Evolutionary conservation across 2,329 filamentous ascomycete species (phyloP).

Genomic region (Cylindrodendrum hubeiense): DNA sequence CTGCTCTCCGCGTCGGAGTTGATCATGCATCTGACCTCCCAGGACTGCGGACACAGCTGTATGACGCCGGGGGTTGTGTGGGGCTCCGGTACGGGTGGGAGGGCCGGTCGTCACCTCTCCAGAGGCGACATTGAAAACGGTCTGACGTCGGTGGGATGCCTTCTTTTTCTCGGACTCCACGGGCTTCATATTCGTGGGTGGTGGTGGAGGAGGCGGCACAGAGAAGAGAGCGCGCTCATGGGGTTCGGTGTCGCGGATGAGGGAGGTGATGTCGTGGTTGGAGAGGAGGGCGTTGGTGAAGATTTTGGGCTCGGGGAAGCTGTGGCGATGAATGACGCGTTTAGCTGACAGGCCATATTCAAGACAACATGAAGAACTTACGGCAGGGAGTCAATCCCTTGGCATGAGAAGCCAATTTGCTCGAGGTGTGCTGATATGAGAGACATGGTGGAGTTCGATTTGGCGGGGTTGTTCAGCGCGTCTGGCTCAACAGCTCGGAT

Average conservation of each 20-base stretch:
- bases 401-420: constrained; percentile 81
- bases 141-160: constrained; percentile 65
- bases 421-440: constrained; percentile 79
- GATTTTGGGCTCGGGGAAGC: constrained; percentile 91
- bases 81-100: constrained; percentile 58
- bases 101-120: constrained; percentile 72
- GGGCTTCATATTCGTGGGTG: constrained; percentile 49
- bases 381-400: constrained; percentile 81
- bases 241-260: constrained; percentile 94
- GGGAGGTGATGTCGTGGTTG: constrained; percentile 89
- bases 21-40: constrained; percentile 86
- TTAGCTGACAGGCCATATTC: not conserved
- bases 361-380: constrained; percentile 54
- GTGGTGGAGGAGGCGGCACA: constrained; percentile 78
- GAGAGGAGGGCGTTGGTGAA: constrained; percentile 95
- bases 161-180: constrained; percentile 54
- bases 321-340: constrained; percentile 50
- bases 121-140: constrained; percentile 74
- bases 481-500: not conserved
- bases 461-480: not conserved
- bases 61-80: constrained; percentile 70
- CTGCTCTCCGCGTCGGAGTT: constrained; percentile 73
- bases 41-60: constrained; percentile 92
- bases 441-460: constrained; percentile 65
- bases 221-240: constrained; percentile 97